Evolutionary conservation across 352 stramenopile genomes (phyloP), one percentile per base, ranked within the genome.

Genomic region (Albugo laibachii): DNA sequence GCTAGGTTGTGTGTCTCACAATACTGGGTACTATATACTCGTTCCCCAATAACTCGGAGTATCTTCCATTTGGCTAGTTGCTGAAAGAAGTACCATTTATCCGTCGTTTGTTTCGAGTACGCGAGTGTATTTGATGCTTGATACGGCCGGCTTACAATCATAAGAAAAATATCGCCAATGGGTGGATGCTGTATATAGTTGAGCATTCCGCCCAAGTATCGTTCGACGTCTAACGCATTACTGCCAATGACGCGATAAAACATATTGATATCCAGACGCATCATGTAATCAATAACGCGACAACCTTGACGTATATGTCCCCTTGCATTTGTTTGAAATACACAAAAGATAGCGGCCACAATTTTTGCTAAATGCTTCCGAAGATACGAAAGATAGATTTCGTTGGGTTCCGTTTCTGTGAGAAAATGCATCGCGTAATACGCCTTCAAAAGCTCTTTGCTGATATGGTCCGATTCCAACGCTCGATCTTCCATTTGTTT

Each of bases 361-460:
- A 95, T 61, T 24, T 89, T 50, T 41, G 76, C 68, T 56, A 62
- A 77, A 54, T 91, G 91, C 56, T 79, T 73, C 31, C 58, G 58
- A 10, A 95, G 59, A 56, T 92, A 92, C 48, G 65, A 73, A 24
- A 89, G 61, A 49, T 92, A 58, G 51, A 66, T 59, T 41, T 93
- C 80, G 15, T 68, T 71, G 37, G 76, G 60, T 49, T 93, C 74
- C 41, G 91, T 79, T 56, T 78, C 89, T 37, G 81, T 83, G 42
- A 95, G 61, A 54, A 95, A 55, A 78, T 94, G 92, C 43, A 80
- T 94, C 39, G 80, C 83, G 46, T 72, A 69, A 61, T 84, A 88
- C 41, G 75, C 86, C 46, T 66, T 59, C 45, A 81, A 56, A 50
- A 93, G 52, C 31, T 78, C 75, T 14, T 66, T 57, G 31, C 74